Conservation (phyloP, 306 rosid species). For the Psophocarpus tetragonolobus region DNA sequence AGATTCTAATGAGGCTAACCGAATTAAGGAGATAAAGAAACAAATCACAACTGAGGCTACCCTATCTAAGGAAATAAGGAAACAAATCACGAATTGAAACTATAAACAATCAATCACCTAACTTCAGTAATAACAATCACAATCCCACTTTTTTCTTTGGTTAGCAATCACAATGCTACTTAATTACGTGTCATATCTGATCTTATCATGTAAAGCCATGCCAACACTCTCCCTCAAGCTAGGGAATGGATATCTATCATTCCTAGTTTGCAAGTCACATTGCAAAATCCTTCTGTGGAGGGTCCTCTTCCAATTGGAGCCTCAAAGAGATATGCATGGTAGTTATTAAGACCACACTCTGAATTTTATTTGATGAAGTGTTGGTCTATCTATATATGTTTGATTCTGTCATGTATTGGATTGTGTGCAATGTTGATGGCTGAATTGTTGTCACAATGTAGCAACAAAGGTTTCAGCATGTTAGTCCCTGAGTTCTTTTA, state of each 20-base stretch:
- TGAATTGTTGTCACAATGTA: neutral
- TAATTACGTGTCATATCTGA: neutral
- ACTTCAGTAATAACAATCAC: neutral
- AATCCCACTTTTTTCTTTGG: too few relatives aligned
- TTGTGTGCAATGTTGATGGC: neutral
- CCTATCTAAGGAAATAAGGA: neutral
- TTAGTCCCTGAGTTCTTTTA: too few relatives aligned
- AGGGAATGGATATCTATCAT: neutral
- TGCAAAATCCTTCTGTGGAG: neutral
- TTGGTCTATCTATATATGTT: neutral
- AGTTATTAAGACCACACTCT: neutral
- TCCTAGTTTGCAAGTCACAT: neutral
- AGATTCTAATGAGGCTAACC: neutral
- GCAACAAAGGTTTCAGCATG: neutral
- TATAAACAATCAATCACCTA: neutral
- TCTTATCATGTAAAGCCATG: neutral
- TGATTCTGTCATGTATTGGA: neutral
- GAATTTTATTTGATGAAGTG: neutral
- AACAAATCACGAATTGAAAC: neutral
- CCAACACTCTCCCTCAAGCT: neutral
- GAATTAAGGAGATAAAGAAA: neutral
- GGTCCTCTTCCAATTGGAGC: neutral
- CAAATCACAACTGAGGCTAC: neutral
- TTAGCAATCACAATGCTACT: neutral
- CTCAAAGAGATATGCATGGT: neutral